These are phyloP conservation scores for Helicocarpus griseus DNA, from an alignment of 2,329 filamentous ascomycete genomes.

Conservation along the genomic window DNA sequence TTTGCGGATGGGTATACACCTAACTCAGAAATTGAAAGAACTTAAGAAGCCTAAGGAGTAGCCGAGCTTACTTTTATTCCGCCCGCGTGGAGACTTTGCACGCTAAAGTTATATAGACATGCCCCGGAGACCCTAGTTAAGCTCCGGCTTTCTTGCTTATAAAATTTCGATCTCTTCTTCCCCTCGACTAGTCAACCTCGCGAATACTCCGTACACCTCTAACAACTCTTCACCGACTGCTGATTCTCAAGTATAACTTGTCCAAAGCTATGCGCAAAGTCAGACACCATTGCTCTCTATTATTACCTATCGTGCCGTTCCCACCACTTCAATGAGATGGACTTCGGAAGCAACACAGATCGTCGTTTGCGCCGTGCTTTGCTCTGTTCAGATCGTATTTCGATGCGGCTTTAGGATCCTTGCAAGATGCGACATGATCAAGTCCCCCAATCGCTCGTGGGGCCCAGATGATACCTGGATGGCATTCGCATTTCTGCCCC, in stretches of 20 bases:
- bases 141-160: background rate
- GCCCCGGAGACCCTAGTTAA: background rate
- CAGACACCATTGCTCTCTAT: background rate
- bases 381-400: constrained; percentile 10
- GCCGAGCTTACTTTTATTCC: background rate
- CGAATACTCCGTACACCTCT: background rate
- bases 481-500: constrained; percentile 10
- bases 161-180: background rate
- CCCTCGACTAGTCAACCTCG: background rate
- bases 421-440: constrained; percentile 6
- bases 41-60: background rate
- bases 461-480: constrained; percentile 14
- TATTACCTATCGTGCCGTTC: background rate
- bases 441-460: constrained; percentile 10
- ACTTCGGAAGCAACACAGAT: constrained; percentile 11
- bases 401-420: constrained; percentile 10
- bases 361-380: constrained; percentile 9
- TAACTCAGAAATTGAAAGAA: no score
- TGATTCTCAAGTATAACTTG: background rate
- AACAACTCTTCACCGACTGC: background rate
- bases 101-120: background rate
- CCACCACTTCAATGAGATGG: constrained; percentile 12
- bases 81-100: background rate
- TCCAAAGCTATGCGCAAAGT: background rate
- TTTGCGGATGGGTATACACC: no score